Evolutionary conservation across 345 rosid genomes (phyloP).

Genomic region (Linum lewisii): DNA sequence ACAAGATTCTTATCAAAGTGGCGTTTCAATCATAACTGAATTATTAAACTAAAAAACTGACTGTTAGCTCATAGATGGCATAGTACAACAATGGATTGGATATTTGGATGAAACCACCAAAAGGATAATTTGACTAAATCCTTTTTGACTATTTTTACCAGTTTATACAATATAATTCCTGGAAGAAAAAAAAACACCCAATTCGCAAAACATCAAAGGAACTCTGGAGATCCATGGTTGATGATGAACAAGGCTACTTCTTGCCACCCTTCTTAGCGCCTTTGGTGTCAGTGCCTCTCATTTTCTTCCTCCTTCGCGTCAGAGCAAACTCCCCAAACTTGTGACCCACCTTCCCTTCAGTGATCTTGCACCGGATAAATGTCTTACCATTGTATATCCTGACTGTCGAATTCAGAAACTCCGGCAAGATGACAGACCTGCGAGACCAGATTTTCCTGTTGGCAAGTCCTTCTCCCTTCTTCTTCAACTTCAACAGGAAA

Average conservation of each 20-base stretch:
- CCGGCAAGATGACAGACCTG: constrained; percentile 40
- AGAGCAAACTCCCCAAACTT: constrained; percentile 43
- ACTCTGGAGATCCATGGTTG: too few relatives aligned
- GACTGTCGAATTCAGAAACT: constrained; percentile 27
- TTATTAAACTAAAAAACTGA: too few relatives aligned
- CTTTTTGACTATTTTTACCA: too few relatives aligned
- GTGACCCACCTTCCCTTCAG: constrained; percentile 43
- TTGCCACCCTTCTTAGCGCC: neutral
- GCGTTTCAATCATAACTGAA: too few relatives aligned
- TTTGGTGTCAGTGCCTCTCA: neutral
- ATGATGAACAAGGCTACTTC: neutral
- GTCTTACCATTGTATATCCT: constrained; percentile 39
- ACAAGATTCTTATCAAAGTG: too few relatives aligned
- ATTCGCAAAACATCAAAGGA: too few relatives aligned
- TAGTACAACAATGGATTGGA: too few relatives aligned
- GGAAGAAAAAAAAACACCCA: too few relatives aligned
- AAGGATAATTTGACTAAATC: too few relatives aligned
- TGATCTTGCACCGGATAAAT: constrained; percentile 39
- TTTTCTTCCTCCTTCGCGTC: constrained; percentile 23
- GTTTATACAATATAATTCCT: too few relatives aligned
- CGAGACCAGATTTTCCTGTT: constrained; percentile 39
- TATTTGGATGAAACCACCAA: too few relatives aligned
- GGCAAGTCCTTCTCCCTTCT: constrained; percentile 11
- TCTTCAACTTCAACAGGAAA: constrained; percentile 26
- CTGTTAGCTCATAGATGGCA: too few relatives aligned